These are phyloP conservation scores for Aspergillus kassunensis DNA, from an alignment of 495 filamentous ascomycete species.

Conservation along the genomic window DNA sequence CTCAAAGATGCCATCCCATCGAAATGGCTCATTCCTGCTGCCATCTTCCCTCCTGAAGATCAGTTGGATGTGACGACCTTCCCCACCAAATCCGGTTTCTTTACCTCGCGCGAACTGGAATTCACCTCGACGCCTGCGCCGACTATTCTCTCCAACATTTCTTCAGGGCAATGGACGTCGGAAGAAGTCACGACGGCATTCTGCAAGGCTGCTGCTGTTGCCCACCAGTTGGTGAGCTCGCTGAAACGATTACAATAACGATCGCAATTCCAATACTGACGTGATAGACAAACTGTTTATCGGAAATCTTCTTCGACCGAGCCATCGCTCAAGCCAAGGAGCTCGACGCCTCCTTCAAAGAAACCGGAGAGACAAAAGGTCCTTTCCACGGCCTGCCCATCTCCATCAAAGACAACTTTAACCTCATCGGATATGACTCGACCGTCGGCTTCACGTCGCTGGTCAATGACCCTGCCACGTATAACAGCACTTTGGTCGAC, in stretches of 20 bases:
- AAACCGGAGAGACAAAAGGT: conserved; percentile 43
- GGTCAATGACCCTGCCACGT: conserved; percentile 17
- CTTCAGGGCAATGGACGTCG: conserved; percentile 11
- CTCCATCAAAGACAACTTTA: conserved; percentile 21
- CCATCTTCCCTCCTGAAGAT: conserved; percentile 15
- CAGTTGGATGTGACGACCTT: conserved; percentile 15
- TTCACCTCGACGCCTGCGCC: conserved; percentile 13
- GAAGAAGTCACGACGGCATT: conserved; percentile 50
- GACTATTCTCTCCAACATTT: conserved; percentile 6
- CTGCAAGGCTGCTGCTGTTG: conserved; percentile 51
- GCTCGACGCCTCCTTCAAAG: conserved; percentile 32
- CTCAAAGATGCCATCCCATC: conserved; percentile 12
- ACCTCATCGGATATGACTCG: conserved; percentile 18
- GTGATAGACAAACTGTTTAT: conserved; percentile 53
- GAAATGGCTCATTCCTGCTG: conserved; percentile 13
- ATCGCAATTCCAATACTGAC: no score
- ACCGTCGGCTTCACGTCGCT: conserved; percentile 20
- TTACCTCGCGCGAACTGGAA: conserved; percentile 15
- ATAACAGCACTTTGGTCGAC: conserved; percentile 16
- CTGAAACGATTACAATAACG: no score
- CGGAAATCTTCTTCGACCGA: conserved; percentile 51
- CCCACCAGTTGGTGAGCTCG: conserved; percentile 52
- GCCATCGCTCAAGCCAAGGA: conserved; percentile 33
- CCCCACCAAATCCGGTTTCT: conserved; percentile 16
- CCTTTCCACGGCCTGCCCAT: conserved; percentile 63